Evolutionary conservation across 495 filamentous ascomycete species (phyloP).

Genomic region (Aeminium ludgeri): DNA sequence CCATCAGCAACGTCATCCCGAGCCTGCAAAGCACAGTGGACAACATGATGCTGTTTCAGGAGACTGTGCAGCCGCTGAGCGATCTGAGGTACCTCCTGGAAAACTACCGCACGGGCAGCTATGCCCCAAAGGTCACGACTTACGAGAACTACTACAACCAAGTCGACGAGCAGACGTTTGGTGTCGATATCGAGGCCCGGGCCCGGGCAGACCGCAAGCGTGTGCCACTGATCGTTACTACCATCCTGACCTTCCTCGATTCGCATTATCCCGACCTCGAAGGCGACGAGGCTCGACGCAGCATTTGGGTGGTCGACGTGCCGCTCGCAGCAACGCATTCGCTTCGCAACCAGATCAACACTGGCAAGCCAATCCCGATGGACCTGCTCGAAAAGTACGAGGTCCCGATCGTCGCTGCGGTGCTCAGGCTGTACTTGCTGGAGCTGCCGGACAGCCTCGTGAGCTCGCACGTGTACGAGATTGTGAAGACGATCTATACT

Average conservation of each 20-base stretch:
- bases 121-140: constrained; percentile 73
- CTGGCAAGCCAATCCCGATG: constrained; percentile 61
- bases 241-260: constrained; percentile 83
- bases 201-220: constrained; percentile 88
- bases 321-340: constrained; percentile 73
- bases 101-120: constrained; percentile 89
- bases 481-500: constrained; percentile 91
- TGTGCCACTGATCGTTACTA: constrained; percentile 83
- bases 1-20: constrained; percentile 95
- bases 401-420: constrained; percentile 80
- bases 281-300: constrained; percentile 82
- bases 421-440: constrained; percentile 86
- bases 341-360: constrained; percentile 67
- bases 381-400: constrained; percentile 74
- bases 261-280: constrained; percentile 95
- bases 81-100: constrained; percentile 94
- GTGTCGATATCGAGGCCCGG: constrained; percentile 87
- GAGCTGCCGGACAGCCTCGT: constrained; percentile 91
- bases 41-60: constrained; percentile 97
- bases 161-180: constrained; percentile 94
- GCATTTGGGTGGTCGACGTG: constrained; percentile 88
- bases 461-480: constrained; percentile 96
- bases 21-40: constrained; percentile 88
- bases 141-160: constrained; percentile 99
- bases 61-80: constrained; percentile 83